A percentile compares a stretch with the other conserved stretches of the same genome.
phyloP scores from a whole-genome alignment of 805 yeast genomes.

The Ogataea salicorniae region DNA sequence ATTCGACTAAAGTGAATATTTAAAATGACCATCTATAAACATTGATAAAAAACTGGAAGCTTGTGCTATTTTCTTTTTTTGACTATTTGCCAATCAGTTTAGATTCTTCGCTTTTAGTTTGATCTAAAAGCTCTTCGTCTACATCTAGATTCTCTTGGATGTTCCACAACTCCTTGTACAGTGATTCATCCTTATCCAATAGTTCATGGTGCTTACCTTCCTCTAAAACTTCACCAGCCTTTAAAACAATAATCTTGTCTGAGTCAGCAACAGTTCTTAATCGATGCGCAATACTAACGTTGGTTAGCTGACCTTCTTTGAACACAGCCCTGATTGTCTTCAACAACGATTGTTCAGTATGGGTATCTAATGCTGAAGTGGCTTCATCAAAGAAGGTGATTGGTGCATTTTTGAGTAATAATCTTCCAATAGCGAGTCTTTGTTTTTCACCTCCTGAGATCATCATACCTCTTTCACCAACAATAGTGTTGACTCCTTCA shows the following conservation, averaged over 20 bases:
- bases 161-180: constrained; percentile 82
- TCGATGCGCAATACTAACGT: constrained; percentile 90
- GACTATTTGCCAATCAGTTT: not conserved
- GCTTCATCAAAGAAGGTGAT: constrained; percentile 97
- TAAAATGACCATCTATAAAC: too few relatives aligned
- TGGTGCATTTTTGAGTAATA: constrained; percentile 79
- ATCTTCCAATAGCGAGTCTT: constrained; percentile 86
- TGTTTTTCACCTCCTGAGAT: constrained; percentile 99
- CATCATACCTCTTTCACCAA: constrained; percentile 98
- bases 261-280: constrained; percentile 90
- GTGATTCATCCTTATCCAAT: constrained; percentile 46
- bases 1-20: too few relatives aligned
- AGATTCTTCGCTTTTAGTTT: constrained; percentile 25
- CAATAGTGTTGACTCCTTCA: constrained; percentile 77
- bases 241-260: constrained; percentile 85
- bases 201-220: constrained; percentile 78
- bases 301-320: constrained; percentile 54
- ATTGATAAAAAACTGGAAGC: too few relatives aligned
- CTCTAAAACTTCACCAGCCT: constrained; percentile 74
- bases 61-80: not conserved
- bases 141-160: constrained; percentile 79
- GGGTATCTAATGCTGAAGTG: constrained; percentile 93
- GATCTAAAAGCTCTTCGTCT: constrained; percentile 36
- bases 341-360: constrained; percentile 83
- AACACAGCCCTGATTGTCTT: constrained; percentile 69